Evolutionary conservation across 345 rosid genomes (phyloP).

Genomic region (Citrus sinensis): DNA sequence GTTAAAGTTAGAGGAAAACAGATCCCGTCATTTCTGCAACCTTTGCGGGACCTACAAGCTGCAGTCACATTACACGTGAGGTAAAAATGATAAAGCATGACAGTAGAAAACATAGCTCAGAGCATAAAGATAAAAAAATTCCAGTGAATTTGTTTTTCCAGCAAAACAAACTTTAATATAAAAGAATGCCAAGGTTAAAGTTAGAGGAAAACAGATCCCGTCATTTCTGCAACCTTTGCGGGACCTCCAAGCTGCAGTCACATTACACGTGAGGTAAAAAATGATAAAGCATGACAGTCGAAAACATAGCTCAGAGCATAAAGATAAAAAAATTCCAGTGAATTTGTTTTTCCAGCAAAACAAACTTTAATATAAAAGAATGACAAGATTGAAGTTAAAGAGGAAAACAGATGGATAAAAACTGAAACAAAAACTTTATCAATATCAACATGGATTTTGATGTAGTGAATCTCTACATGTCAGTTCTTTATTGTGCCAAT

Average conservation of each 20-base stretch:
- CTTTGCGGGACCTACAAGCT: slow-evolving; percentile 98
- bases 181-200: neutral
- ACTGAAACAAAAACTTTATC: neutral
- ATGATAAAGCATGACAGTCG: neutral
- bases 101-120: neutral
- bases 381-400: neutral
- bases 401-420: neutral
- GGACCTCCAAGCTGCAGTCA: slow-evolving; percentile 94
- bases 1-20: too few species aligned
- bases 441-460: neutral
- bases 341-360: neutral
- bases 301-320: neutral
- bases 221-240: slow-evolving; percentile 93
- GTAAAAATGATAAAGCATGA: slow-evolving; percentile 10
- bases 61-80: slow-evolving; percentile 21
- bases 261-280: slow-evolving; percentile 7
- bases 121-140: neutral
- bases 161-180: neutral
- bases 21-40: slow-evolving; percentile 94
- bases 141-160: neutral
- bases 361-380: neutral
- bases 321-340: neutral
- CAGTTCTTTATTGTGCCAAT: neutral
- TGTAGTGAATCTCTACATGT: neutral
- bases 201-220: slow-evolving; percentile 32